phyloP scores from a whole-genome alignment of 257 asterid species.

The Gentiana straminea region DNA sequence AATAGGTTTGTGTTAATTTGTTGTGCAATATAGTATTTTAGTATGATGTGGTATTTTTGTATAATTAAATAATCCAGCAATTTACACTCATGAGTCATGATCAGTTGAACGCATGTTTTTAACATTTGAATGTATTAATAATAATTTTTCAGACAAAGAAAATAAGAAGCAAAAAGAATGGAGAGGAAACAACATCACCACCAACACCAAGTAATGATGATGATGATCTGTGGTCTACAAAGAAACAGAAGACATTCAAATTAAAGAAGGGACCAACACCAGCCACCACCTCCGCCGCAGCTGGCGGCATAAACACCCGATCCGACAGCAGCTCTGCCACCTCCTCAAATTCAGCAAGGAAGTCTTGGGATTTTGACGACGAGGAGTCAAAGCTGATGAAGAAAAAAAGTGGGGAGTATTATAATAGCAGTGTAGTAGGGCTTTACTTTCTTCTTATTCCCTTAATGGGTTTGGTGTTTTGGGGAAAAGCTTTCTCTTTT shows the following conservation, averaged over 20 bases:
- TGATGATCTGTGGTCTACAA: not conserved
- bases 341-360: slow-evolving; percentile 14
- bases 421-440: slow-evolving; percentile 13
- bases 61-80: no score
- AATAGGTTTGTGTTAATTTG: no score
- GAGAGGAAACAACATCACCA: not conserved
- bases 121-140: no score
- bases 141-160: slow-evolving; percentile 3
- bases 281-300: no score
- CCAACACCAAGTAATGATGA: no score
- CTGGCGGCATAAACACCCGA: no score
- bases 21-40: no score
- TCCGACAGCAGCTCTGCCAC: not conserved
- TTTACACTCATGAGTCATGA: no score
- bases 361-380: slow-evolving; percentile 12
- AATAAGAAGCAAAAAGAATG: slow-evolving; percentile 6
- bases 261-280: slow-evolving; percentile 9
- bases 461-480: slow-evolving; percentile 30
- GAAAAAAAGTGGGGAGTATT: not conserved
- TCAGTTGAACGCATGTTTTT: no score
- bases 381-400: not conserved
- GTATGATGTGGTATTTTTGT: no score
- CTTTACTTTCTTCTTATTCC: slow-evolving; percentile 26
- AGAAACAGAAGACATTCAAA: slow-evolving; percentile 9
- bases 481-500: slow-evolving; percentile 52